Conservation (phyloP, 2,329 filamentous ascomycete genomes). For the Neocatenulostroma microsporum region DNA sequence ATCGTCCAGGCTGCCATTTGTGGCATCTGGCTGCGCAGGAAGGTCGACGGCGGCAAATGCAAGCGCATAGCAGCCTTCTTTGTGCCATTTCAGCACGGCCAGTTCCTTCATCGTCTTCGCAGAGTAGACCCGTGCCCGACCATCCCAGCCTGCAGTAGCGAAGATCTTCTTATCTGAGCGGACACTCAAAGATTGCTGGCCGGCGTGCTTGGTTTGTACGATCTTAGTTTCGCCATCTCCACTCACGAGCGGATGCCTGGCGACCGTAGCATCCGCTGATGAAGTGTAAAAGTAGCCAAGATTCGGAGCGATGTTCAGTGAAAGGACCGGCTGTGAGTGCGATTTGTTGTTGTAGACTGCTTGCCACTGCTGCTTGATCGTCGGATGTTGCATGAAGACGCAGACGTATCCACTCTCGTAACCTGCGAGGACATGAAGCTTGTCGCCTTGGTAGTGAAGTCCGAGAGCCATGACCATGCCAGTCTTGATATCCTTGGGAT, state of each 20-base stretch:
- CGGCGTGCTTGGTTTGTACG: conserved; percentile 75
- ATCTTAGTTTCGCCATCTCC: conserved; percentile 9
- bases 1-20: background rate
- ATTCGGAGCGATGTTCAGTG: conserved; percentile 37
- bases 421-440: conserved; percentile 60
- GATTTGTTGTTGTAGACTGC: conserved; percentile 56
- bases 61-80: conserved; percentile 74
- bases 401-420: conserved; percentile 79
- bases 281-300: conserved; percentile 65
- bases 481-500: conserved; percentile 42
- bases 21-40: conserved; percentile 1
- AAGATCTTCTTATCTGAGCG: conserved; percentile 76
- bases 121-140: conserved; percentile 68
- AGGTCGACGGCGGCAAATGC: conserved; percentile 53
- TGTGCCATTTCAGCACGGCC: conserved; percentile 91
- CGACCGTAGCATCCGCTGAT: conserved; percentile 70
- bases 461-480: conserved; percentile 85
- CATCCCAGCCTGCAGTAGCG: conserved; percentile 90
- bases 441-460: conserved; percentile 40
- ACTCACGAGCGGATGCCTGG: conserved; percentile 58
- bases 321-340: conserved; percentile 76
- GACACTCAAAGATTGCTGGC: conserved; percentile 73
- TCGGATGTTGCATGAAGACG: conserved; percentile 39
- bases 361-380: conserved; percentile 44
- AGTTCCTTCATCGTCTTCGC: conserved; percentile 74